Percentiles rank a stretch among this genome's conserved stretches.
phyloP scores from a whole-genome alignment of 2,329 filamentous ascomycete species.

The Penicillium sp. region DNA sequence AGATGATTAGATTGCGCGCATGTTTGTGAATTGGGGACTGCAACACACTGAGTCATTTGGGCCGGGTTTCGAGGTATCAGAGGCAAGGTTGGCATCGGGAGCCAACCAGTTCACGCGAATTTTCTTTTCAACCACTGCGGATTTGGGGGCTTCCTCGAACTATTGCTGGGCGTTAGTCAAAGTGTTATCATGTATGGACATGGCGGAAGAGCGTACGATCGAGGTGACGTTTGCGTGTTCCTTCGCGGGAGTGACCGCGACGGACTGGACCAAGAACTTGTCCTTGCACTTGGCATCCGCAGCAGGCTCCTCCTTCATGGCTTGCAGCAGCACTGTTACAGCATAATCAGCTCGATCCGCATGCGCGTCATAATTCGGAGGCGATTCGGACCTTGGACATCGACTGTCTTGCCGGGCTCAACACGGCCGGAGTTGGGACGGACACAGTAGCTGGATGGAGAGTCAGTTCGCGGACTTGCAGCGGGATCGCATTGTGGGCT shows the following conservation, averaged over 20 bases:
- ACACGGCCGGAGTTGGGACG: constrained; percentile 95
- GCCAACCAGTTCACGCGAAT: constrained; percentile 85
- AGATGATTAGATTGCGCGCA: constrained; percentile 5
- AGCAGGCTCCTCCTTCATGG: constrained; percentile 93
- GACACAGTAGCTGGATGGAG: constrained; percentile 75
- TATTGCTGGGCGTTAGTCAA: constrained; percentile 37
- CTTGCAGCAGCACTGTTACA: constrained; percentile 77
- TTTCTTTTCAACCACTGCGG: constrained; percentile 82
- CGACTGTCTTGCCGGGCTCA: constrained; percentile 81
- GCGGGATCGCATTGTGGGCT: not conserved
- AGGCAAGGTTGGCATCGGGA: constrained; percentile 48
- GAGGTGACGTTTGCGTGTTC: constrained; percentile 75
- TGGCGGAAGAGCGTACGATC: constrained; percentile 58
- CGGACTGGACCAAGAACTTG: constrained; percentile 96
- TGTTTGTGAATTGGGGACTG: not conserved
- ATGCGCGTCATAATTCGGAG: not conserved
- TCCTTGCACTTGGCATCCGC: constrained; percentile 85
- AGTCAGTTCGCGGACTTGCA: constrained; percentile 19
- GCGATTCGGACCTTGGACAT: constrained; percentile 70
- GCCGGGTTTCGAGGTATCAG: constrained; percentile 20
- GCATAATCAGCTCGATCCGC: constrained; percentile 22
- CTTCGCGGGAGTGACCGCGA: constrained; percentile 75
- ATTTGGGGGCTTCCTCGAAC: constrained; percentile 74
- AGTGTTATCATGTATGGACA: constrained; percentile 4
- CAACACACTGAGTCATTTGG: constrained; percentile 37